Conservation (phyloP, 2,329 filamentous ascomycete genomes). For the Fusarium succisae region DNA sequence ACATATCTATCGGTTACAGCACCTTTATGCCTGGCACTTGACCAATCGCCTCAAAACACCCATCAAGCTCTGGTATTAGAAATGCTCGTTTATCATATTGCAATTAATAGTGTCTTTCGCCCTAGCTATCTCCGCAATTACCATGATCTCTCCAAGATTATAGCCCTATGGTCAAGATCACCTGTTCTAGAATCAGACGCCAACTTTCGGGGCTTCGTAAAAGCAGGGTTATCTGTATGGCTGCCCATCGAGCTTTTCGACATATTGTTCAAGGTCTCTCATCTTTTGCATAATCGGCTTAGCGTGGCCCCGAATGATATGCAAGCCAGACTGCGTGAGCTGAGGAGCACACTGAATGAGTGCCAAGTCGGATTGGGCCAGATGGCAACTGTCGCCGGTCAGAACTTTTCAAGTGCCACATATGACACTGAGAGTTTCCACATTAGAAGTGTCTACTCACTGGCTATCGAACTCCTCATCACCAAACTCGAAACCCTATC, state of each 20-base stretch:
- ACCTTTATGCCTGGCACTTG: background rate
- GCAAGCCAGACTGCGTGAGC: background rate
- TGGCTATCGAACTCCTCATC: background rate
- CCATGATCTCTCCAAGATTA: background rate
- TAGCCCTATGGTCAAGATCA: background rate
- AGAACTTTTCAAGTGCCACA: background rate
- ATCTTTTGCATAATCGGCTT: background rate
- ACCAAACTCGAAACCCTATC: background rate
- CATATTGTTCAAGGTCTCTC: background rate
- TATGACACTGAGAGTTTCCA: background rate
- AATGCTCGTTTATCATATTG: background rate
- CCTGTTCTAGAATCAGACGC: background rate
- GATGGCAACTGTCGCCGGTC: background rate
- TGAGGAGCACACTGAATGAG: background rate
- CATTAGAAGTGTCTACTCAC: background rate
- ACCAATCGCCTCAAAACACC: background rate
- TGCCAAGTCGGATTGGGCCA: background rate
- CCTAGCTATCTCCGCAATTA: background rate
- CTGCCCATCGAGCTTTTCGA: background rate
- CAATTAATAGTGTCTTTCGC: background rate
- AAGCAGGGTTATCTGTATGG: background rate
- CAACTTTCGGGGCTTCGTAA: background rate
- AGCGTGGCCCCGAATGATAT: background rate
- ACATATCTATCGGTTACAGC: background rate
- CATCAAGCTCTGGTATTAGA: background rate